Conservation (phyloP, 306 rosid species). For the Nissolia schottii region DNA sequence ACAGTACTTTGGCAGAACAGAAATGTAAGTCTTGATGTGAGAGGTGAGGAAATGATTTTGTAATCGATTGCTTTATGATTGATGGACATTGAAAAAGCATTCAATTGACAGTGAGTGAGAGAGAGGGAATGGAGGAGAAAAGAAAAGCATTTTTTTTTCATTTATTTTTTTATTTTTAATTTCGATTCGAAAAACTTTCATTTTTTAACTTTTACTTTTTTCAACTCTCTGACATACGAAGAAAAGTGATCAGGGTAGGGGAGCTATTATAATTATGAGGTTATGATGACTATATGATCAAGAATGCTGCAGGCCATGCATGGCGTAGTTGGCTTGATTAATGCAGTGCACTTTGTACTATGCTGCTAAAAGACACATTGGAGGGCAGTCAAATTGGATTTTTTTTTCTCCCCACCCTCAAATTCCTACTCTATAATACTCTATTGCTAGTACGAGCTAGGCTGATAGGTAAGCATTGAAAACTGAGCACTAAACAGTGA, state of each 20-base stretch:
- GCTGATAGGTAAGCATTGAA: neutral
- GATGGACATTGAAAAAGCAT: constrained; percentile 36
- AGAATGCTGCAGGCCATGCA: constrained; percentile 31
- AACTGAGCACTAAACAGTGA: neutral
- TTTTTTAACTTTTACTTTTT: constrained; percentile 26
- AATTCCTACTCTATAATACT: neutral
- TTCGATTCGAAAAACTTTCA: neutral
- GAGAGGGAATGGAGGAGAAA: neutral
- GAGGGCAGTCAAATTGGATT: neutral
- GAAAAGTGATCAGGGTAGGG: constrained; percentile 30
- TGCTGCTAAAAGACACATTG: constrained; percentile 11
- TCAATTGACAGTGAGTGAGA: constrained; percentile 27
- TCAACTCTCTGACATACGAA: constrained; percentile 36
- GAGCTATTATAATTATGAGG: constrained; percentile 40
- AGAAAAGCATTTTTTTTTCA: neutral
- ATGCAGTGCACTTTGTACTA: constrained; percentile 26
- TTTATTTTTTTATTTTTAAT: neutral
- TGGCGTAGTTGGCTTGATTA: constrained; percentile 31
- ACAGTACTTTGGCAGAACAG: constrained; percentile 58
- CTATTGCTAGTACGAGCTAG: neutral
- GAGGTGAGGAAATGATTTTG: constrained; percentile 81
- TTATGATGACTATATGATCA: constrained; percentile 43
- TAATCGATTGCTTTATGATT: constrained; percentile 98
- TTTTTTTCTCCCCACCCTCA: neutral
- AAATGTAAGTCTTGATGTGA: constrained; percentile 56